Evolutionary conservation across 1,284 basidiomycete species (phyloP), one percentile per base, ranked within the genome.

Genomic region (Coniophora puteana): DNA sequence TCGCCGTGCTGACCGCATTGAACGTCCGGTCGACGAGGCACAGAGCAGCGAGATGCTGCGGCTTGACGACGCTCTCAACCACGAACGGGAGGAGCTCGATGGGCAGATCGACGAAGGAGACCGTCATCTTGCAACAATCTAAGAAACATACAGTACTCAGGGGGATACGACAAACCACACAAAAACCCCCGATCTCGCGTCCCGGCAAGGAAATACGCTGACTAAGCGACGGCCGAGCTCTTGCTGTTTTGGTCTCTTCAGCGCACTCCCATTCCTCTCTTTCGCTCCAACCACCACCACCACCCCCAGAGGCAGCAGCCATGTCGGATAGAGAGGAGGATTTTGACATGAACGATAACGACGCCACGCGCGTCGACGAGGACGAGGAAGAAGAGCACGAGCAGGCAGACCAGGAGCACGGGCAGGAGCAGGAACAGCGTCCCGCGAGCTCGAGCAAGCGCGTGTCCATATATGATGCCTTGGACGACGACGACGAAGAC

Each of bases 11-110:
- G 50, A 78, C 78, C 1, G 46, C 36, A 46, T 74, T 60, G 50
- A 85, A 84, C 1, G 59, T 44, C 38, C 64, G 71, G 56, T 71
- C 78, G 16, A 86, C 80, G 3, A 78, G 71, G 52, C 76, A 81
- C 8, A 69, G 51, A 0, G 53, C 45, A 4, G 69, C 68, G 16
- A 84, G 57, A 53, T 83, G 72, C 20, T 69, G 68, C 1, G 79
- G 68, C 31, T 69, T 74, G 11, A 70, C 43, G 16, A 86, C 43
- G 42, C 73, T 66, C 13, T 59, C 60, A 34, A 84, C 47, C 21
- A 87, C 68, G 14, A 66, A 47, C 3, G 79, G 72, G 1, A 84
- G 52, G 16, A 87, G 54, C 36, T 87, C 83, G 12, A 77, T 50
- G 5, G 83, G 83, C 4, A 87, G 66, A 45, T 79, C 69, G 24